These are phyloP conservation scores for Cruciata laevipes DNA, from an alignment of 257 asterid genomes.

Conservation along the genomic window DNA sequence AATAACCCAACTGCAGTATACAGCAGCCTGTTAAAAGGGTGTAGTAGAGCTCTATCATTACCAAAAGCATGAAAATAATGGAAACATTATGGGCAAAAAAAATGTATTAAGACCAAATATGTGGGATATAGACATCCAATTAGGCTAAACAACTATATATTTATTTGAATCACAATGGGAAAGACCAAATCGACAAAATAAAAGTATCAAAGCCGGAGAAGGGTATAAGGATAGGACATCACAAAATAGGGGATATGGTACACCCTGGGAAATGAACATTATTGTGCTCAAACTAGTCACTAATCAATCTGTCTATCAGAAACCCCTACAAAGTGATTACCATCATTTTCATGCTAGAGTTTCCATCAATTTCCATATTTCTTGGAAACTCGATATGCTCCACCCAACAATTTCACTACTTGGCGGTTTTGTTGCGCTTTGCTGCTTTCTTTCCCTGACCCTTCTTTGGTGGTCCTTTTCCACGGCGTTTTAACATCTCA, in stretches of 20 bases:
- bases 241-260: background rate
- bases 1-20: background rate
- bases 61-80: background rate
- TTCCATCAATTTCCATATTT: background rate
- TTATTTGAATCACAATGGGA: background rate
- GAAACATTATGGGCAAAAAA: background rate
- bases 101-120: background rate
- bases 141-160: background rate
- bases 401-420: background rate
- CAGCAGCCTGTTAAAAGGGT: background rate
- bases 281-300: background rate
- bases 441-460: slow-evolving; percentile 90
- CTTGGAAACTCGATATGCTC: background rate
- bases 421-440: slow-evolving; percentile 39
- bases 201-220: background rate
- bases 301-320: background rate
- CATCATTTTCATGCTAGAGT: slow-evolving; percentile 1
- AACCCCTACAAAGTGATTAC: background rate
- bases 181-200: no score
- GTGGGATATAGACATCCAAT: background rate
- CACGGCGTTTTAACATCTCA: slow-evolving; percentile 85
- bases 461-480: slow-evolving; percentile 91
- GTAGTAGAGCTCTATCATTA: background rate
- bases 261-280: background rate
- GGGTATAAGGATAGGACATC: background rate